Percentiles rank a stretch among this genome's conserved stretches.
Conservation (phyloP, 345 rosid genomes). For the Acer negundo region DNA sequence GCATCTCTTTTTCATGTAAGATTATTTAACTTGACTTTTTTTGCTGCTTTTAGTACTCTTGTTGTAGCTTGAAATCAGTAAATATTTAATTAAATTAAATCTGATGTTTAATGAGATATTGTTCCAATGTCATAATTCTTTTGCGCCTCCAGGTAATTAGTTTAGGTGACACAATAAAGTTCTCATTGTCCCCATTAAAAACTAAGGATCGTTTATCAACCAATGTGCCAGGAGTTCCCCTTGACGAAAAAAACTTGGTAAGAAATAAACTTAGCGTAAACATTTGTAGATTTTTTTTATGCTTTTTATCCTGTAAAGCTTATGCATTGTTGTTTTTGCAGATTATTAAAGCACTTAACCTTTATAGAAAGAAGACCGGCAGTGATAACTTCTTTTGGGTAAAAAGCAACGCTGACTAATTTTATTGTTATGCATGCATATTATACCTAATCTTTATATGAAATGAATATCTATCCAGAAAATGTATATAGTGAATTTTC, state of each 20-base stretch:
- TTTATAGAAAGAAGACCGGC: constrained; percentile 87
- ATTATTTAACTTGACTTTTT: background rate
- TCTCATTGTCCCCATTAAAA: constrained; percentile 85
- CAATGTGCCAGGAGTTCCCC: constrained; percentile 81
- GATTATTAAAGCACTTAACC: constrained; percentile 94
- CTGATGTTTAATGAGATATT: background rate
- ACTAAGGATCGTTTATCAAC: constrained; percentile 75
- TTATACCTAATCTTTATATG: background rate
- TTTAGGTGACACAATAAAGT: constrained; percentile 84
- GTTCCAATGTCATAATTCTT: constrained; percentile 2
- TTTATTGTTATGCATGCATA: background rate
- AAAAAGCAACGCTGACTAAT: constrained; percentile 15
- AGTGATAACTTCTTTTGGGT: constrained; percentile 84
- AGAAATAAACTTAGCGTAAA: constrained; percentile 11
- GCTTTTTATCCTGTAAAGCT: background rate
- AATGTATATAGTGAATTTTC: background rate
- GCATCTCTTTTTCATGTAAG: constrained; percentile 96
- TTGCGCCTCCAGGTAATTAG: constrained; percentile 64
- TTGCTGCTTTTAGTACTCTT: background rate
- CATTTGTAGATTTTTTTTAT: background rate
- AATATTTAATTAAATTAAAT: background rate
- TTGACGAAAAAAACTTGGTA: constrained; percentile 79
- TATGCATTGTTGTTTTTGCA: constrained; percentile 36
- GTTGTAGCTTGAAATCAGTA: background rate
- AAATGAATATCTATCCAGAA: background rate